Conservation (phyloP, 805 yeast genomes). For the Cyberlindnera americana region DNA sequence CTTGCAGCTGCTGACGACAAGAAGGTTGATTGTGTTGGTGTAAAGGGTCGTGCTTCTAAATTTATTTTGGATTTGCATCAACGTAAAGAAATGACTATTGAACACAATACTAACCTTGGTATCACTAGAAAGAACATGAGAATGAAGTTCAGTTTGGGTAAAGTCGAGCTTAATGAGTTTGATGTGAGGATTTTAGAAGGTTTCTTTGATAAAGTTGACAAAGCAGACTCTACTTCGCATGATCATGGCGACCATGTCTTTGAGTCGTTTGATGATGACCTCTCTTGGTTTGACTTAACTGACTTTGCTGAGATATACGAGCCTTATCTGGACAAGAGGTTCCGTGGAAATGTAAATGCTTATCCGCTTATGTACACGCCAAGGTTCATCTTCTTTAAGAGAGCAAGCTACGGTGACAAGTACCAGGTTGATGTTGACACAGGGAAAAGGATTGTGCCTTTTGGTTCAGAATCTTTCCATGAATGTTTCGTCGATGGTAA, state of each 20-base stretch:
- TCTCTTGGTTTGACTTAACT: conserved; percentile 56
- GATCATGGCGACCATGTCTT: conserved; percentile 19
- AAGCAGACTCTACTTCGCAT: conserved; percentile 10
- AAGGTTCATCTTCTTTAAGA: conserved; percentile 63
- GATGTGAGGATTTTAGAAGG: conserved; percentile 60
- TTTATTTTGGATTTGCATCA: conserved; percentile 69
- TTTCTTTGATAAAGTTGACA: conserved; percentile 32
- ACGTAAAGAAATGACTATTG: conserved; percentile 43
- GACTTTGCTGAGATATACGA: conserved; percentile 59
- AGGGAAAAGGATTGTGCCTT: conserved; percentile 37
- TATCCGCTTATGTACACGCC: conserved; percentile 67
- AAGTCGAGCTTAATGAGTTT: conserved; percentile 48
- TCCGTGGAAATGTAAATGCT: conserved; percentile 43
- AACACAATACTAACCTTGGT: conserved; percentile 44
- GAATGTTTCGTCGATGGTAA: conserved; percentile 41
- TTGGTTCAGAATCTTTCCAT: conserved; percentile 56
- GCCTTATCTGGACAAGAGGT: conserved; percentile 32
- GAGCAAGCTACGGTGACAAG: conserved; percentile 48
- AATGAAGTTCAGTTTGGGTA: conserved; percentile 65
- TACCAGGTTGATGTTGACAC: conserved; percentile 37
- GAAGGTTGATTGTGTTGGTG: conserved; percentile 53
- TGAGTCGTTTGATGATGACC: conserved; percentile 49
- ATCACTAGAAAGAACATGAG: conserved; percentile 45
- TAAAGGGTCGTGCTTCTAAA: conserved; percentile 55
- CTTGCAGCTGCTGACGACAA: conserved; percentile 37